phyloP scores from a whole-genome alignment of 78 protist species.

The Guillardia theta region DNA sequence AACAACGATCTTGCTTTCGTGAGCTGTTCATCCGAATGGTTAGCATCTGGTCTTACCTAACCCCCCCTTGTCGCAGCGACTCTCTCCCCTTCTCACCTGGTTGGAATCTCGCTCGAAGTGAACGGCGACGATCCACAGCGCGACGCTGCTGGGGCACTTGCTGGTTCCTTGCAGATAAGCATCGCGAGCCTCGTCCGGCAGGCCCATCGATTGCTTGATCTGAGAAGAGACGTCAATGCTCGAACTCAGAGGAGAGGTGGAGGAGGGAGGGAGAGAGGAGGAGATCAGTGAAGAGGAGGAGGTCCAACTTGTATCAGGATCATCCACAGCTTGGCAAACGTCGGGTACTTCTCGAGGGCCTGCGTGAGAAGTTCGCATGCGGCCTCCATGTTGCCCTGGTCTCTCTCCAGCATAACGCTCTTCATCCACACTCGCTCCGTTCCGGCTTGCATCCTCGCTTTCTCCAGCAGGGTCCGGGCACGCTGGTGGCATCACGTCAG shows the following conservation, averaged over 20 bases:
- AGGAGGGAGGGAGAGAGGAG: no score
- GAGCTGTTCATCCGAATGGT: not conserved
- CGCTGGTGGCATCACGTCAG: not conserved
- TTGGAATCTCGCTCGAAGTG: not conserved
- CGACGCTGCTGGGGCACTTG: slow-evolving; percentile 45
- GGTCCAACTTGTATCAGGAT: slow-evolving; percentile 86
- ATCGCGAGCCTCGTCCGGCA: slow-evolving; percentile 62
- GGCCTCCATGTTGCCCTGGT: slow-evolving; percentile 3
- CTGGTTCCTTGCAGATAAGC: not conserved
- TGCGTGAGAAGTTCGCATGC: not conserved
- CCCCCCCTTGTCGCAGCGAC: not conserved
- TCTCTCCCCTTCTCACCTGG: not conserved
- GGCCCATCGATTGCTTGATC: no score
- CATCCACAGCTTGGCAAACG: slow-evolving; percentile 77
- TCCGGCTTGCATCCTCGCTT: slow-evolving; percentile 69
- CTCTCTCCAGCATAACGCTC: slow-evolving; percentile 82
- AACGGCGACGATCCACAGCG: slow-evolving; percentile 76
- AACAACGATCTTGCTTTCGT: slow-evolving; percentile 71
- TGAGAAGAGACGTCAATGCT: no score
- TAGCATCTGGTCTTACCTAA: not conserved
- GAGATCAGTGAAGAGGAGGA: no score
- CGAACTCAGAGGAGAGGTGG: not conserved
- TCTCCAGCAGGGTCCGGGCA: slow-evolving; percentile 57
- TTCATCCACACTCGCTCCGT: slow-evolving; percentile 91
- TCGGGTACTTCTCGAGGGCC: slow-evolving; percentile 64